Conservation (phyloP, 768 basidiomycete species). For the Suillus cothurnatus region DNA sequence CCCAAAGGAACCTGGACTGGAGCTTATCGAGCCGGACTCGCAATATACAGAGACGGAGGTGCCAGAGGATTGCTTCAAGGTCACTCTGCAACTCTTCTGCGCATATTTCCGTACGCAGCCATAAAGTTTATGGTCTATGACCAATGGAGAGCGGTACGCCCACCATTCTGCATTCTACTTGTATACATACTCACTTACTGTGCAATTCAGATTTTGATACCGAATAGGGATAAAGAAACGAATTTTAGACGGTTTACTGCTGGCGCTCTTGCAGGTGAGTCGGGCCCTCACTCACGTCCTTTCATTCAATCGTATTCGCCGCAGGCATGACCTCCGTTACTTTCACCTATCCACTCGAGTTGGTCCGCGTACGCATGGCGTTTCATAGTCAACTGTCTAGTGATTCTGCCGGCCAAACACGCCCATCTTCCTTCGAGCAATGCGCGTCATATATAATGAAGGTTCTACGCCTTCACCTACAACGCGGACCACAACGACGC, state of each 20-base stretch:
- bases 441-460: conserved; percentile 73
- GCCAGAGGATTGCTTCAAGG: conserved; percentile 88
- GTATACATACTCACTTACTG: not conserved
- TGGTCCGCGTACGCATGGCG: conserved; percentile 95
- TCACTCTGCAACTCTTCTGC: conserved; percentile 90
- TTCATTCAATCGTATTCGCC: not conserved
- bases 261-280: conserved; percentile 83
- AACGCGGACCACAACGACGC: conserved; percentile 23
- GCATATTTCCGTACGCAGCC: conserved; percentile 96
- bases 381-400: conserved; percentile 43
- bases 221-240: conserved; percentile 76
- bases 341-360: conserved; percentile 93
- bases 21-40: conserved; percentile 70
- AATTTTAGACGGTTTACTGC: conserved; percentile 79
- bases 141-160: conserved; percentile 71
- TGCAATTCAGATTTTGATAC: conserved; percentile 75
- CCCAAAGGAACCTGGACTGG: conserved; percentile 83
- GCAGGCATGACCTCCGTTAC: conserved; percentile 86
- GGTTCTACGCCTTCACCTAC: conserved; percentile 31
- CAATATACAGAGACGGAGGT: conserved; percentile 72
- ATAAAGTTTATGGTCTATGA: conserved; percentile 99
- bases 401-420: conserved; percentile 30
- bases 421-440: conserved; percentile 58
- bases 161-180: not conserved
- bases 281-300: conserved; percentile 2